These are phyloP conservation scores for Calycina herbarum DNA, from an alignment of 2,329 filamentous ascomycete genomes.

Conservation along the genomic window DNA sequence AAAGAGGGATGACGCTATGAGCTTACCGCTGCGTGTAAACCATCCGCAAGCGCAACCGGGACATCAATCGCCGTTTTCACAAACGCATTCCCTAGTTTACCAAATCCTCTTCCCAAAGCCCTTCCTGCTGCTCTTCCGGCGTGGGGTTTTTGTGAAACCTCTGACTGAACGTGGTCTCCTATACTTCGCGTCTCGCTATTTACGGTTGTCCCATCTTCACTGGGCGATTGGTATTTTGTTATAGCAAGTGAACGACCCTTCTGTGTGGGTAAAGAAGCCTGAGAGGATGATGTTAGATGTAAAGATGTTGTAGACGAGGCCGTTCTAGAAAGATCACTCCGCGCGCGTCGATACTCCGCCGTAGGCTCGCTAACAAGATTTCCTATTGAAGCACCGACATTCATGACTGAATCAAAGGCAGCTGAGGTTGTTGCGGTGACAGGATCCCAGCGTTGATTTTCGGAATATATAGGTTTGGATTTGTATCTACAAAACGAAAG, in stretches of 20 bases:
- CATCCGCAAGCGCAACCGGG: constrained; percentile 24
- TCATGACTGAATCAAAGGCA: constrained; percentile 17
- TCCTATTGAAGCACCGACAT: constrained; percentile 11
- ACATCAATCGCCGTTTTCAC: constrained; percentile 36
- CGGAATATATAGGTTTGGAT: constrained; percentile 37
- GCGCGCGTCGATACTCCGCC: constrained; percentile 7
- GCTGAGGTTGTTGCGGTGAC: constrained; percentile 22
- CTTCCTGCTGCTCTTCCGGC: constrained; percentile 14
- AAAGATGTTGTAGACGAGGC: not conserved
- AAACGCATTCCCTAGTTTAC: constrained; percentile 41
- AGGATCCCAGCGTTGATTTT: constrained; percentile 32
- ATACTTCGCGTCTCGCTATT: not conserved
- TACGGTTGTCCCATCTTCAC: not conserved
- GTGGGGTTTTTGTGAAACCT: not conserved
- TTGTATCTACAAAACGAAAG: constrained; percentile 45
- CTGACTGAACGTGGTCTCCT: not conserved
- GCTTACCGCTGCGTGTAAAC: constrained; percentile 18
- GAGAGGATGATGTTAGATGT: not conserved
- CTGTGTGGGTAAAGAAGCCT: not conserved
- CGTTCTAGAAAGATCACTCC: constrained; percentile 2
- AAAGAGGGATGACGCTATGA: too few relatives aligned
- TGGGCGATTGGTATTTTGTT: not conserved
- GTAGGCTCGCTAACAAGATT: constrained; percentile 3
- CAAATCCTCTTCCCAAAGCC: constrained; percentile 30
- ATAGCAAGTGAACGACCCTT: not conserved